A percentile compares a stretch with the other conserved stretches of the same genome.
Evolutionary conservation across 2,329 filamentous ascomycete genomes (phyloP).

Genomic region (Lachnellula occidentalis): DNA sequence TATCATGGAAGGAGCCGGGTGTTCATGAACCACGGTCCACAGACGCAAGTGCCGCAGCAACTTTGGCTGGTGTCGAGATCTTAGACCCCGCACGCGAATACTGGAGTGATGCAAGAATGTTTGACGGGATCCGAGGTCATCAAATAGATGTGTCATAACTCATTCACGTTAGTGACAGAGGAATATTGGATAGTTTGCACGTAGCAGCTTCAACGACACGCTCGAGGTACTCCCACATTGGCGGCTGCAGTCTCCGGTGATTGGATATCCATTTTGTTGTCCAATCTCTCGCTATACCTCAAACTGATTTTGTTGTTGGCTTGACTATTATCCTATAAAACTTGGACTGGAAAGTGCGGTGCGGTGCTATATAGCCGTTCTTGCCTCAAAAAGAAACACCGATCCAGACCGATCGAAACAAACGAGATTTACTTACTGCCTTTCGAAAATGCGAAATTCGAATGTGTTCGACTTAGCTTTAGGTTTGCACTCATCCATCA

Average conservation of each 20-base stretch:
- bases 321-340: background rate
- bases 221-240: background rate
- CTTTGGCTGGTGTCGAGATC: background rate
- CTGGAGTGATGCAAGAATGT: slow-evolving; percentile 10
- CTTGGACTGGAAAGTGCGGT: background rate
- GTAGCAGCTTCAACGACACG: slow-evolving; percentile 11
- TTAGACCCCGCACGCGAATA: slow-evolving; percentile 4
- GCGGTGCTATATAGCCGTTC: background rate
- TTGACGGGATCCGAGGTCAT: slow-evolving; percentile 16
- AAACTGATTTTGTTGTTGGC: background rate
- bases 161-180: background rate
- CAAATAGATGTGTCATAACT: slow-evolving; percentile 9
- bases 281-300: too few relatives aligned
- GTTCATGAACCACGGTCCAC: slow-evolving; percentile 12
- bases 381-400: background rate
- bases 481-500: too few relatives aligned
- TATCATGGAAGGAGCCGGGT: slow-evolving; percentile 12
- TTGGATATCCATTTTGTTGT: background rate
- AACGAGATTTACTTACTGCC: background rate
- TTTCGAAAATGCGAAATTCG: background rate
- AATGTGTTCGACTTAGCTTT: too few relatives aligned
- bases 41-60: slow-evolving; percentile 6
- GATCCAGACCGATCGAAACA: background rate
- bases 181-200: background rate
- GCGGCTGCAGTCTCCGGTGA: background rate